Conservation (phyloP, 2,329 filamentous ascomycete genomes). For the Hypoxylon sp. region DNA sequence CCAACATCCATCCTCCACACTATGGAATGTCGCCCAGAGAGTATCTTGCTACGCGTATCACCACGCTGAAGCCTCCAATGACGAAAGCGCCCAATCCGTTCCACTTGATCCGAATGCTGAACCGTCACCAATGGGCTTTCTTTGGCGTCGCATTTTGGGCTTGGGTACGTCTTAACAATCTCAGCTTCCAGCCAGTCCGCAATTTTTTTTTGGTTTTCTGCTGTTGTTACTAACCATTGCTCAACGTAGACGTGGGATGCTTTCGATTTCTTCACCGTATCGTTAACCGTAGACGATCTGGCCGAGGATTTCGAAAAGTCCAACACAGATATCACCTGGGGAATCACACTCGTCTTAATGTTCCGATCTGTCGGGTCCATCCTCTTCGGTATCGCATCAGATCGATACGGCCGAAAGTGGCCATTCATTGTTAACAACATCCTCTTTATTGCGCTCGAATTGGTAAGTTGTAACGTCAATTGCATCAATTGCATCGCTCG, state of each 20-base stretch:
- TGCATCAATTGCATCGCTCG: constrained; percentile 3
- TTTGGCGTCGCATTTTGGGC: constrained; percentile 69
- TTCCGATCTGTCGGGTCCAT: constrained; percentile 70
- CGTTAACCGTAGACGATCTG: constrained; percentile 69
- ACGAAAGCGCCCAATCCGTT: constrained; percentile 68
- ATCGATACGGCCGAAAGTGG: constrained; percentile 75
- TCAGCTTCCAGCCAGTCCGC: background rate
- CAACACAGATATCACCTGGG: constrained; percentile 74
- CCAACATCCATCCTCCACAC: constrained; percentile 58
- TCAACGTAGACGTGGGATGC: constrained; percentile 69
- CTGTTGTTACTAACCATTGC: constrained; percentile 23
- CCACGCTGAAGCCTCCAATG: constrained; percentile 71
- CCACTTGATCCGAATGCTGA: constrained; percentile 64
- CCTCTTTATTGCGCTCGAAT: constrained; percentile 78
- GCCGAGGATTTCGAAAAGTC: constrained; percentile 66
- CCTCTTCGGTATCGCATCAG: constrained; percentile 67
- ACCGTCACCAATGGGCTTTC: constrained; percentile 67
- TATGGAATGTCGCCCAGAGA: constrained; percentile 64
- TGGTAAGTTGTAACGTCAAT: constrained; percentile 65
- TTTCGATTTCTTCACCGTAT: constrained; percentile 78
- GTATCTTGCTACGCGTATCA: constrained; percentile 68
- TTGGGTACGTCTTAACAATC: constrained; percentile 62
- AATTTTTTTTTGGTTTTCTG: constrained; percentile 1
- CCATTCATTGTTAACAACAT: constrained; percentile 83
- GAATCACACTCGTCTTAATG: constrained; percentile 75